phyloP scores from a whole-genome alignment of 2,329 filamentous ascomycete genomes.

The Diaporthe citriasiana region DNA sequence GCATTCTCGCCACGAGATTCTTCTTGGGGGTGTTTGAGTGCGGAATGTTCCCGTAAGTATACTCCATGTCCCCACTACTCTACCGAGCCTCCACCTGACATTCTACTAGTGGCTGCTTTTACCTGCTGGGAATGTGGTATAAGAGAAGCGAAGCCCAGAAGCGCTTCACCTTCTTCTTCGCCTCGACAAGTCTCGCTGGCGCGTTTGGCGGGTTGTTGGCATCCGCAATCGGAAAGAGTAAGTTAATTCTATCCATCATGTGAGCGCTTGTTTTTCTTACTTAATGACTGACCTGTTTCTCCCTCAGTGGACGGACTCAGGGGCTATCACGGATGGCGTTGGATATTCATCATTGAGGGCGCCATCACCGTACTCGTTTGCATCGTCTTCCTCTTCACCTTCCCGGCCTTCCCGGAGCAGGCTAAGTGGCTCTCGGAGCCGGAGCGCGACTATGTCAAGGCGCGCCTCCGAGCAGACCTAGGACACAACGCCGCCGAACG shows the following conservation, averaged over 20 bases:
- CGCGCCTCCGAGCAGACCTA: conserved; percentile 77
- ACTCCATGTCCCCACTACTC: conserved; percentile 63
- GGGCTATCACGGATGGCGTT: conserved; percentile 82
- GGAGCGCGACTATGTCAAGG: conserved; percentile 76
- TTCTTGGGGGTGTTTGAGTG: conserved; percentile 85
- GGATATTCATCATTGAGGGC: conserved; percentile 87
- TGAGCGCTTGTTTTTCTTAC: background rate
- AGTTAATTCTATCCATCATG: conserved; percentile 34
- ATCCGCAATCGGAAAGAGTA: conserved; percentile 85
- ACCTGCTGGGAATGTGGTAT: conserved; percentile 92
- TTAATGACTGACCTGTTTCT: background rate
- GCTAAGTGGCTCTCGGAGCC: conserved; percentile 80
- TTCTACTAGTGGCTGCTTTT: conserved; percentile 57
- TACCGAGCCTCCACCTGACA: background rate
- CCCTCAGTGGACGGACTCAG: conserved; percentile 72
- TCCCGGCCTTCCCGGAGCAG: conserved; percentile 82
- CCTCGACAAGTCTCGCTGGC: conserved; percentile 81
- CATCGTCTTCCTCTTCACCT: conserved; percentile 75
- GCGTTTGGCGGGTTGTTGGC: conserved; percentile 91
- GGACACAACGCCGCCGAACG: conserved; percentile 76
- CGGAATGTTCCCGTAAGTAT: conserved; percentile 81
- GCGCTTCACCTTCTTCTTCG: conserved; percentile 95
- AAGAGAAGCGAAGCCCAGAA: conserved; percentile 88
- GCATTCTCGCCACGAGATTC: conserved; percentile 84
- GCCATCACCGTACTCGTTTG: conserved; percentile 72